Evolutionary conservation across 139 green algal species (phyloP).

Genomic region (Chlorella sp.): DNA sequence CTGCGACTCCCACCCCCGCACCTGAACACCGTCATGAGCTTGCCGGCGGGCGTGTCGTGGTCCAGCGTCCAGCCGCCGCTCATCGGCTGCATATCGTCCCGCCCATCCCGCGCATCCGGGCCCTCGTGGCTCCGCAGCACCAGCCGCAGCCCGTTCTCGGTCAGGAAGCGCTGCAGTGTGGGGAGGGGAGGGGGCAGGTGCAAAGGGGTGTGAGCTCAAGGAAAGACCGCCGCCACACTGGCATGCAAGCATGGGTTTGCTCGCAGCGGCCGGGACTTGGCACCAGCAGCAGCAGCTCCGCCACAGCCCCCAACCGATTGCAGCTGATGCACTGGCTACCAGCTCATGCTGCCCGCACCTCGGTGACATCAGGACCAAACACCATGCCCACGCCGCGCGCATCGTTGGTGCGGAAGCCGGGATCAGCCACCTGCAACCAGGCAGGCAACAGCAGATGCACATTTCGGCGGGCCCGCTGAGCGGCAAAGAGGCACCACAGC

Average conservation of each 20-base stretch:
- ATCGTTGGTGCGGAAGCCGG: slow-evolving; percentile 80
- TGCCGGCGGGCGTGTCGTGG: slow-evolving; percentile 62
- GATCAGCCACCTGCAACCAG: slow-evolving; percentile 10
- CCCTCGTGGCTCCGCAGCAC: slow-evolving; percentile 89
- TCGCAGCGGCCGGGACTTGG: no score
- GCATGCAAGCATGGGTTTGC: no score
- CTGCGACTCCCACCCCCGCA: background rate
- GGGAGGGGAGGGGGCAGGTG: background rate
- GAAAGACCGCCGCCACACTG: no score
- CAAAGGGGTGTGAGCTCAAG: no score
- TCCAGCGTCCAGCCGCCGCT: slow-evolving; percentile 82
- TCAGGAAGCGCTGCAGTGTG: slow-evolving; percentile 56
- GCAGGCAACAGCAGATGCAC: slow-evolving; percentile 29
- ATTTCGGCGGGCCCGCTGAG: background rate
- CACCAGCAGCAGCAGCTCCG: no score
- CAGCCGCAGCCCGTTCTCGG: slow-evolving; percentile 63
- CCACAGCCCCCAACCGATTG: background rate
- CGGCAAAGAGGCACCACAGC: no score
- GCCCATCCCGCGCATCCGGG: slow-evolving; percentile 86
- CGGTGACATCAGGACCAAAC: slow-evolving; percentile 91
- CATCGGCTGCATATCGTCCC: slow-evolving; percentile 76
- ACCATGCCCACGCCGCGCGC: slow-evolving; percentile 85
- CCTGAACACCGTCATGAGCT: slow-evolving; percentile 35
- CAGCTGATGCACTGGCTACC: background rate
- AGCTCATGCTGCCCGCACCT: slow-evolving; percentile 48